phyloP scores from a whole-genome alignment of 208 protist genomes.

The Trichomonas tenax region DNA sequence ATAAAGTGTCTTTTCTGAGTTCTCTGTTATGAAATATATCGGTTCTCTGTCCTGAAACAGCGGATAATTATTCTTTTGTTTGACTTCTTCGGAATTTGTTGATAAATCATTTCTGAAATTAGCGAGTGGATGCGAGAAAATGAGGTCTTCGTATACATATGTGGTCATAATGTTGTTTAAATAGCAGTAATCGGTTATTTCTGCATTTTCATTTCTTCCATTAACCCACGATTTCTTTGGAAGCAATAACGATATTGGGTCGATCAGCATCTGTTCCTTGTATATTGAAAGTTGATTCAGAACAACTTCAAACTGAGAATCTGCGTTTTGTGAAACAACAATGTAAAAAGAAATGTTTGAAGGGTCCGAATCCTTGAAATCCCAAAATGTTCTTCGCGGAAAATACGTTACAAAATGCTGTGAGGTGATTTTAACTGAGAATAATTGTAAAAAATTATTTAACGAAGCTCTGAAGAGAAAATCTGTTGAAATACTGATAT shows the following conservation, averaged over 20 bases:
- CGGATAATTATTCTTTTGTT: background rate
- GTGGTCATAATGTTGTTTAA: background rate
- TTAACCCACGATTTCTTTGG: background rate
- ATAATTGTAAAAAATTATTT: background rate
- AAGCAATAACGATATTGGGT: background rate
- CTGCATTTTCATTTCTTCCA: background rate
- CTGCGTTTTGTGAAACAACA: background rate
- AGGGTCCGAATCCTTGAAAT: background rate
- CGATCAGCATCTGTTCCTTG: background rate
- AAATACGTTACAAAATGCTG: background rate
- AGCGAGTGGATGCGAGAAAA: background rate
- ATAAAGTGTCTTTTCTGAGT: background rate
- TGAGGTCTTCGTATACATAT: background rate
- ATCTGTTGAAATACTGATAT: background rate
- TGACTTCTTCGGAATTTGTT: background rate
- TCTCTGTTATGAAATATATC: background rate
- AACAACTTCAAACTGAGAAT: background rate
- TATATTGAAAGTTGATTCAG: background rate
- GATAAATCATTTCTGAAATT: background rate
- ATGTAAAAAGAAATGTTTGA: background rate
- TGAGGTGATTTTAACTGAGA: background rate
- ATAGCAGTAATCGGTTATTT: background rate
- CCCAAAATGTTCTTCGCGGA: background rate
- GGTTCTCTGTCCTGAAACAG: background rate
- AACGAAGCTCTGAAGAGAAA: background rate